A percentile compares a stretch with the other conserved stretches of the same genome.
phyloP scores from a whole-genome alignment of 768 basidiomycete genomes.

The Sarcodon aspratus region DNA sequence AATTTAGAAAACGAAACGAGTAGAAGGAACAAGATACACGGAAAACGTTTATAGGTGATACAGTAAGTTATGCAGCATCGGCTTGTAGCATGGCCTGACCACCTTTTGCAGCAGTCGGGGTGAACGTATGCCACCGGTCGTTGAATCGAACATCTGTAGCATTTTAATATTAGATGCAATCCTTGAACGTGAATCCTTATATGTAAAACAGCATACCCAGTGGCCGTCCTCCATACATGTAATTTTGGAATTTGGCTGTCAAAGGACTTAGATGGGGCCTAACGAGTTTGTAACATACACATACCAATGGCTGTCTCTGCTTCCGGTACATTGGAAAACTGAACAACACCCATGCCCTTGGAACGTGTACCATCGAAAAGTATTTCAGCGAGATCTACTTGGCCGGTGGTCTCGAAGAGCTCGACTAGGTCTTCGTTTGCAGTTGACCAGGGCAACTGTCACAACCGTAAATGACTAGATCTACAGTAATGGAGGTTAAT shows the following conservation, averaged over 20 bases:
- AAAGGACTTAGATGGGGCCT: slow-evolving; percentile 1
- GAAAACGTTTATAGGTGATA: background rate
- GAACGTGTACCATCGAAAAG: slow-evolving; percentile 86
- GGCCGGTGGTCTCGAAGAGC: slow-evolving; percentile 94
- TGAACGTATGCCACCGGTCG: slow-evolving; percentile 90
- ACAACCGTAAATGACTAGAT: background rate
- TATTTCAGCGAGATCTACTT: slow-evolving; percentile 91
- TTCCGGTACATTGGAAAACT: slow-evolving; percentile 78
- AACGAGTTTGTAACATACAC: slow-evolving; percentile 9
- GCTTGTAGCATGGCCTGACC: slow-evolving; percentile 60
- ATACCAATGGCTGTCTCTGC: slow-evolving; percentile 90
- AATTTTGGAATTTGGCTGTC: slow-evolving; percentile 85
- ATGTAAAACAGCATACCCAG: slow-evolving; percentile 38
- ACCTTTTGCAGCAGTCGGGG: slow-evolving; percentile 82
- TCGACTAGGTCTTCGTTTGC: slow-evolving; percentile 98
- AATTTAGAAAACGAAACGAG: background rate
- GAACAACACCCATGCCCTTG: slow-evolving; percentile 93
- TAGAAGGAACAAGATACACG: background rate
- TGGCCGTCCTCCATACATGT: slow-evolving; percentile 90
- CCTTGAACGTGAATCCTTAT: background rate
- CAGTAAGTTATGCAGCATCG: slow-evolving; percentile 23
- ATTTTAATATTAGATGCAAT: background rate
- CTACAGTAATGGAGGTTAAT: background rate
- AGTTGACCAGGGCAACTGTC: slow-evolving; percentile 93
- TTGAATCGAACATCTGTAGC: slow-evolving; percentile 82